Evolutionary conservation across 306 rosid species (phyloP).

Genomic region (Malus sylvestris): DNA sequence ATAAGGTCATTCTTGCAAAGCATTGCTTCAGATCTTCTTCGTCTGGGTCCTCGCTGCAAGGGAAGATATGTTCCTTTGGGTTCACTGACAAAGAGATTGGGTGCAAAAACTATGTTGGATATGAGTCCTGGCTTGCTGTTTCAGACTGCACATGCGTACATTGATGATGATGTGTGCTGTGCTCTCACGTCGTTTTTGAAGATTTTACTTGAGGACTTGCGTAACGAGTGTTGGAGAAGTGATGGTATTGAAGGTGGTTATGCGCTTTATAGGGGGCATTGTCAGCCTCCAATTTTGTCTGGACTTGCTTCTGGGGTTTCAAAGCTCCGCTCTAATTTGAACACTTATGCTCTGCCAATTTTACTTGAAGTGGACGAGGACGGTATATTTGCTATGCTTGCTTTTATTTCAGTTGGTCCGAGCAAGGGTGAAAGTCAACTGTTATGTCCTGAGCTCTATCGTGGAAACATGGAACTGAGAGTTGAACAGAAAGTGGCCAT

Average conservation of each 20-base stretch:
- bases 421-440: conserved; percentile 33
- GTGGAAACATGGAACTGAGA: conserved; percentile 41
- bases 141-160: conserved; percentile 63
- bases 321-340: conserved; percentile 84
- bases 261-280: conserved; percentile 62
- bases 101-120: conserved; percentile 63
- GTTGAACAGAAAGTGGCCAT: conserved; percentile 89
- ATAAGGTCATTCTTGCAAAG: conserved; percentile 52
- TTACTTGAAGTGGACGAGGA: conserved; percentile 82
- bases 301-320: conserved; percentile 93
- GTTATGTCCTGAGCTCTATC: conserved; percentile 37
- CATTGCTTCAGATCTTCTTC: conserved; percentile 75
- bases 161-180: conserved; percentile 91
- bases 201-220: conserved; percentile 79
- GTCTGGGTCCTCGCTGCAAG: conserved; percentile 76
- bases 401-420: conserved; percentile 63
- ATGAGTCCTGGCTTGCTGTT: conserved; percentile 56
- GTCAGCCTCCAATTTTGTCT: conserved; percentile 65
- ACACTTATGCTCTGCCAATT: conserved; percentile 80
- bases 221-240: conserved; percentile 82
- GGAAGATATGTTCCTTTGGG: conserved; percentile 94
- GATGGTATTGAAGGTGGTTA: conserved; percentile 87
- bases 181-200: conserved; percentile 83
- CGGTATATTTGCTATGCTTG: conserved; percentile 79
- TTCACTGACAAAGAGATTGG: conserved; percentile 78